phyloP scores from a whole-genome alignment of 2,329 filamentous ascomycete species.

The Sporothrix luriei region DNA sequence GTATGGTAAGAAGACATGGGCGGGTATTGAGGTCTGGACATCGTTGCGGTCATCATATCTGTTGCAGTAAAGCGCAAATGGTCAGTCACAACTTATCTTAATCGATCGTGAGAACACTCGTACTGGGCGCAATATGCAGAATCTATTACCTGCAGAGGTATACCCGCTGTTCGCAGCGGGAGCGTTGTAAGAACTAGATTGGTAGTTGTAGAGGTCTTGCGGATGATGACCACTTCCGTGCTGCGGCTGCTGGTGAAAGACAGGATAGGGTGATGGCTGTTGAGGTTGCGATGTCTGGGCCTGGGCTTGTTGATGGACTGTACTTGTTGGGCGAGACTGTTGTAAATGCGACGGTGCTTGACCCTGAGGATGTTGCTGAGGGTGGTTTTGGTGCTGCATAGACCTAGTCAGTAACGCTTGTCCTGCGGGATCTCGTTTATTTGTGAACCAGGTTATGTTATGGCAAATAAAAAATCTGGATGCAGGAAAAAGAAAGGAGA shows the following conservation, averaged over 20 bases:
- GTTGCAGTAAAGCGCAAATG: constrained; percentile 41
- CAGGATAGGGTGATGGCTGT: constrained; percentile 67
- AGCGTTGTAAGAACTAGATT: constrained; percentile 81
- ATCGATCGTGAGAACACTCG: neutral
- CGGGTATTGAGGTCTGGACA: constrained; percentile 80
- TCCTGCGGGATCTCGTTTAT: constrained; percentile 20
- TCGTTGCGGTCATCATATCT: constrained; percentile 68
- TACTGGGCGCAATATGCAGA: neutral
- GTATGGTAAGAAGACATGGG: constrained; percentile 89
- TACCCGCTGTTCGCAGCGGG: constrained; percentile 81
- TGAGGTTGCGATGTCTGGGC: constrained; percentile 49
- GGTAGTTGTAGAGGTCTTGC: constrained; percentile 75
- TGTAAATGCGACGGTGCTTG: constrained; percentile 59
- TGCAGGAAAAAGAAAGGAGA: constrained; percentile 27
- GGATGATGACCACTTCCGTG: constrained; percentile 62
- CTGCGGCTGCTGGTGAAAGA: constrained; percentile 69
- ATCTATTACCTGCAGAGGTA: constrained; percentile 75
- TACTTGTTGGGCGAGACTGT: constrained; percentile 60
- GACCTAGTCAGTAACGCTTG: constrained; percentile 40
- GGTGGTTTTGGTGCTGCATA: constrained; percentile 75
- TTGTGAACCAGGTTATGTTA: constrained; percentile 1
- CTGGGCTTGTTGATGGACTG: constrained; percentile 69
- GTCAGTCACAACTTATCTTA: neutral
- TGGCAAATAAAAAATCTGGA: constrained; percentile 6
- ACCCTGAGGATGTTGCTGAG: constrained; percentile 68